phyloP scores from a whole-genome alignment of 768 basidiomycete genomes.

The Phylloporus sp. region DNA sequence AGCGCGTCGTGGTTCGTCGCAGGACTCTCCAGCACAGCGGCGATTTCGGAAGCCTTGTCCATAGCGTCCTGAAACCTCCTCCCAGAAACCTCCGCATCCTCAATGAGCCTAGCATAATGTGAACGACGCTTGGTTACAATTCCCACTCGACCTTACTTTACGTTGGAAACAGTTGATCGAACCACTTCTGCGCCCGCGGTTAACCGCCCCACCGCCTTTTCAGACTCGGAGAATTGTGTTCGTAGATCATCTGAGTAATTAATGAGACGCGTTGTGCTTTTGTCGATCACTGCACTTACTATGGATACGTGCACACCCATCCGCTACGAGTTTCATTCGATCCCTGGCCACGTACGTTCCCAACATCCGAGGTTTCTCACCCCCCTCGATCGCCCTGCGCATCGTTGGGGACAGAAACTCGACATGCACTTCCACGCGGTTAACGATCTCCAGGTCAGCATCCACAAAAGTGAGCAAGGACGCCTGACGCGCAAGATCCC shows the following conservation, averaged over 20 bases:
- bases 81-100: conserved; percentile 53
- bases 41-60: conserved; percentile 49
- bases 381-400: conserved; percentile 65
- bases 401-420: conserved; percentile 70
- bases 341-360: conserved; percentile 76
- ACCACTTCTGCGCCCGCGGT: conserved; percentile 57
- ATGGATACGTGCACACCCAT: conserved; percentile 63
- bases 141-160: conserved; percentile 36
- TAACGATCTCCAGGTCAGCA: conserved; percentile 67
- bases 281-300: conserved; percentile 38
- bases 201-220: conserved; percentile 48
- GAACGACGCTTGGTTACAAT: neutral
- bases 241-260: conserved; percentile 50
- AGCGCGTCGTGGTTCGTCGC: conserved; percentile 45
- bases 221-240: conserved; percentile 48
- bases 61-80: conserved; percentile 56
- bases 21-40: conserved; percentile 51
- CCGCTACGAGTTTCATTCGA: conserved; percentile 78
- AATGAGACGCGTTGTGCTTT: neutral
- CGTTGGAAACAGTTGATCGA: conserved; percentile 43
- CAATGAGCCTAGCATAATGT: conserved; percentile 41
- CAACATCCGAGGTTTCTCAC: conserved; percentile 61
- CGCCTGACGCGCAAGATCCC: conserved; percentile 66
- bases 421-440: conserved; percentile 60
- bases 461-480: conserved; percentile 58